These are phyloP conservation scores for Tolypocladium tropicale DNA, from an alignment of 2,329 filamentous ascomycete genomes.

Conservation along the genomic window DNA sequence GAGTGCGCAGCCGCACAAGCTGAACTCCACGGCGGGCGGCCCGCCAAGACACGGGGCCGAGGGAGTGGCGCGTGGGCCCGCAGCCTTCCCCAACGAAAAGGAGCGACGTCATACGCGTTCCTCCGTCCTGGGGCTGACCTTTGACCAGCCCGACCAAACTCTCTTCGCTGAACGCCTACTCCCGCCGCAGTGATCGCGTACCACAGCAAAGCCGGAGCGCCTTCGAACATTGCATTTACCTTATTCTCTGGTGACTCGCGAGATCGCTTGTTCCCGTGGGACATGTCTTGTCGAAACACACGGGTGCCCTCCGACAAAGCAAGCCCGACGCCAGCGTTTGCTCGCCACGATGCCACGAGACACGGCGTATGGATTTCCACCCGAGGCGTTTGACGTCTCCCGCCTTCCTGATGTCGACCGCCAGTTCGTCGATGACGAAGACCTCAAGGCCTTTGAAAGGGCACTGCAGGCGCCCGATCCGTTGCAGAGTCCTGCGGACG, in stretches of 20 bases:
- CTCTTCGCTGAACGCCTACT: neutral
- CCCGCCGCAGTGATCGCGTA: neutral
- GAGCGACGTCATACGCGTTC: constrained; percentile 5
- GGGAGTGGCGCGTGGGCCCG: neutral
- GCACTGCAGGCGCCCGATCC: constrained; percentile 76
- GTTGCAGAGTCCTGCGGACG: constrained; percentile 51
- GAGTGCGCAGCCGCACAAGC: too few species aligned
- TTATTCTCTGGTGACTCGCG: neutral
- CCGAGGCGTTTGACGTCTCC: constrained; percentile 56
- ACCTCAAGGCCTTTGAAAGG: constrained; percentile 68
- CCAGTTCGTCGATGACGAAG: constrained; percentile 64
- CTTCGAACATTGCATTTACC: too few species aligned
- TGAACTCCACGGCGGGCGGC: neutral
- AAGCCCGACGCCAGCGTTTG: neutral
- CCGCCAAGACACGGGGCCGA: neutral
- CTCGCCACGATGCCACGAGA: constrained; percentile 13
- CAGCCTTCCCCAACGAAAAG: constrained; percentile 16
- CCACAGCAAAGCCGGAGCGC: neutral
- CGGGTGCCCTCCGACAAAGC: neutral
- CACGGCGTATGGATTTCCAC: constrained; percentile 43
- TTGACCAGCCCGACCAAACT: neutral
- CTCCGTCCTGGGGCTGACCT: constrained; percentile 1
- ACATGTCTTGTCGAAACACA: neutral
- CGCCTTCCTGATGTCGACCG: constrained; percentile 68
- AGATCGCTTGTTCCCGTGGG: neutral